phyloP scores from a whole-genome alignment of 2,329 filamentous ascomycete genomes.

The Penicillium occitanis region DNA sequence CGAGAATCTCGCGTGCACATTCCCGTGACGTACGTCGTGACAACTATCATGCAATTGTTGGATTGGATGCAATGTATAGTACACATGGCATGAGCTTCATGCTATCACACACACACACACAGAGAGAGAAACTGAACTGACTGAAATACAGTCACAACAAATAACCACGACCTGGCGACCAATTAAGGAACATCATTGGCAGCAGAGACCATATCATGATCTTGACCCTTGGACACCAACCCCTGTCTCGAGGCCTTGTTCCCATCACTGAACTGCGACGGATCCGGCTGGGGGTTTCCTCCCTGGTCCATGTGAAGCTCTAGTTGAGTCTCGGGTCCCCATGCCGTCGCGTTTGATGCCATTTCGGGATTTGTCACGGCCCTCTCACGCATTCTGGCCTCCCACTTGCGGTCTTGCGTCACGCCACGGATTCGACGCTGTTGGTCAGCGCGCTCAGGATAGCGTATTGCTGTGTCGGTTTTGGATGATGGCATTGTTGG shows the following conservation, averaged over 20 bases:
- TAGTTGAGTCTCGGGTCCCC: slow-evolving; percentile 33
- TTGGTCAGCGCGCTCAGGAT: slow-evolving; percentile 26
- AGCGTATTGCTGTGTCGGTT: slow-evolving; percentile 29
- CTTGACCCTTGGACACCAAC: slow-evolving; percentile 23
- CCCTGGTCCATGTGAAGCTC: slow-evolving; percentile 32
- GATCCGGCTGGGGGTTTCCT: slow-evolving; percentile 37
- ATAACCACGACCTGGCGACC: neutral
- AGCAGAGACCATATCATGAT: slow-evolving; percentile 34
- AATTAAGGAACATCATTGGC: slow-evolving; percentile 28
- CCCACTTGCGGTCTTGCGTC: slow-evolving; percentile 29
- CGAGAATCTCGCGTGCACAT: neutral
- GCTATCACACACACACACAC: slow-evolving; percentile 2
- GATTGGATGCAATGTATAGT: neutral
- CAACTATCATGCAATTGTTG: neutral
- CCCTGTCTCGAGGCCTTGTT: slow-evolving; percentile 24
- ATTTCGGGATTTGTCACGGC: slow-evolving; percentile 17
- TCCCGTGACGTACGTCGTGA: too few relatives aligned
- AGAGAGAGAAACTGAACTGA: neutral
- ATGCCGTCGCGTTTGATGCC: slow-evolving; percentile 23
- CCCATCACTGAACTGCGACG: slow-evolving; percentile 27
- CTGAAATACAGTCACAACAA: neutral
- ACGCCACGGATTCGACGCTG: slow-evolving; percentile 26
- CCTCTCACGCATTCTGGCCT: slow-evolving; percentile 22
- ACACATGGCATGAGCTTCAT: neutral
- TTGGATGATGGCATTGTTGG: slow-evolving; percentile 32